Evolutionary conservation across 768 basidiomycete genomes (phyloP).

Genomic region (Rhizopogon salebrosus): DNA sequence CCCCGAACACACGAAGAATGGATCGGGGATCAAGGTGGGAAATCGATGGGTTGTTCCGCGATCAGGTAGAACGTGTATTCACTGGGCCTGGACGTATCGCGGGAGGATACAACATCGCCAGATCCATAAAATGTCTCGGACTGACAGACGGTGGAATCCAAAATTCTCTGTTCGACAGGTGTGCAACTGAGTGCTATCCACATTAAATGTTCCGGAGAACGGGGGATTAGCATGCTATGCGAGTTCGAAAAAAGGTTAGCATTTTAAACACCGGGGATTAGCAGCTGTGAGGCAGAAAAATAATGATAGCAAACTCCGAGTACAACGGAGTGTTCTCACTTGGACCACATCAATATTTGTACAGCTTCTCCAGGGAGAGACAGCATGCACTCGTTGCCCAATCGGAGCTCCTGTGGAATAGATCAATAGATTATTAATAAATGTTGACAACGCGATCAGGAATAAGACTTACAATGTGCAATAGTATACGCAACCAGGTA

Average conservation of each 20-base stretch:
- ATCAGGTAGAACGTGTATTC: neutral
- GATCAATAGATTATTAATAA: no score
- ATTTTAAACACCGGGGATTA: neutral
- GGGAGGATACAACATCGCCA: neutral
- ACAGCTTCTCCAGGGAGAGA: neutral
- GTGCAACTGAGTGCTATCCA: no score
- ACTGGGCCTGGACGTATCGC: no score
- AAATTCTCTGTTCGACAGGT: neutral
- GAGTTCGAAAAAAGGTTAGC: neutral
- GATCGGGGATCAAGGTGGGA: neutral
- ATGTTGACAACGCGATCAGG: neutral
- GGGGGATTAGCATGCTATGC: no score
- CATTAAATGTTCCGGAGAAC: neutral
- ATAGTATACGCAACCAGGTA: no score
- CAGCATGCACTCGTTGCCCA: neutral
- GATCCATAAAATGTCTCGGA: neutral
- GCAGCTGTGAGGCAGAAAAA: neutral
- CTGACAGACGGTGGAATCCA: neutral
- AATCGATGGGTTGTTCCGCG: neutral
- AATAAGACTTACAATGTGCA: neutral
- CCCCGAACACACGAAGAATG: neutral
- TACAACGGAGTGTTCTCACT: neutral
- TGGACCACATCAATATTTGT: neutral
- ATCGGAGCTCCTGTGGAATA: neutral
- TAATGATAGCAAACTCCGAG: neutral